Conservation (phyloP, 306 rosid genomes). For the Arachis hypogaea region DNA sequence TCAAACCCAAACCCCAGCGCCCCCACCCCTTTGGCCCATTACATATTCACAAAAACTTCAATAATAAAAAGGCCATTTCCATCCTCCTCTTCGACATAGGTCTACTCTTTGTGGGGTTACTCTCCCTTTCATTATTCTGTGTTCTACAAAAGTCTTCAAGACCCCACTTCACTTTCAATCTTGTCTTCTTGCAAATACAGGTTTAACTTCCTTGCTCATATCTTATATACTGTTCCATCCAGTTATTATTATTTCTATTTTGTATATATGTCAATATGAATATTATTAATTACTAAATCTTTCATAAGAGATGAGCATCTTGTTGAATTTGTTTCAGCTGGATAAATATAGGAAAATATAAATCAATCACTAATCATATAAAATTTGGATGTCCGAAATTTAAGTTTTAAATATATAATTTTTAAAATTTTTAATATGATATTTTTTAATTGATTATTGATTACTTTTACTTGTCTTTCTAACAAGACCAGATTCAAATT, state of each 20-base stretch:
- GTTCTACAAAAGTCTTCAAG: slow-evolving; percentile 33
- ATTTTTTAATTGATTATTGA: background rate
- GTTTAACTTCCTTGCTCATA: background rate
- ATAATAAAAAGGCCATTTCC: slow-evolving; percentile 23
- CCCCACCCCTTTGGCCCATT: slow-evolving; percentile 25
- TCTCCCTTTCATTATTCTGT: slow-evolving; percentile 33
- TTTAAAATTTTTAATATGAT: too few relatives aligned
- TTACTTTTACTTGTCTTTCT: too few relatives aligned
- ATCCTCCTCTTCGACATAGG: slow-evolving; percentile 43
- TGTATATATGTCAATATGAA: background rate
- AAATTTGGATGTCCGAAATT: too few relatives aligned
- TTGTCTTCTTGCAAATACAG: slow-evolving; percentile 35
- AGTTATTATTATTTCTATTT: background rate
- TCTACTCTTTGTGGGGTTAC: slow-evolving; percentile 41
- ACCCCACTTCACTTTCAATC: slow-evolving; percentile 40
- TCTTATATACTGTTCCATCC: slow-evolving; percentile 8
- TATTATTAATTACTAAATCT: too few relatives aligned
- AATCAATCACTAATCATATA: too few relatives aligned
- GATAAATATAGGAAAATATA: too few relatives aligned
- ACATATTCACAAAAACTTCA: slow-evolving; percentile 18
- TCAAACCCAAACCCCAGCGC: slow-evolving; percentile 33
- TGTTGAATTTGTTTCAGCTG: too few relatives aligned
- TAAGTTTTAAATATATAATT: too few relatives aligned
- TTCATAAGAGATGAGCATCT: background rate
- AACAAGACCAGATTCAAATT: too few relatives aligned